Percentiles rank a stretch among this genome's conserved stretches.
These are phyloP conservation scores for Lyophyllum semitale DNA, from an alignment of 768 basidiomycete genomes.

Conservation along the genomic window DNA sequence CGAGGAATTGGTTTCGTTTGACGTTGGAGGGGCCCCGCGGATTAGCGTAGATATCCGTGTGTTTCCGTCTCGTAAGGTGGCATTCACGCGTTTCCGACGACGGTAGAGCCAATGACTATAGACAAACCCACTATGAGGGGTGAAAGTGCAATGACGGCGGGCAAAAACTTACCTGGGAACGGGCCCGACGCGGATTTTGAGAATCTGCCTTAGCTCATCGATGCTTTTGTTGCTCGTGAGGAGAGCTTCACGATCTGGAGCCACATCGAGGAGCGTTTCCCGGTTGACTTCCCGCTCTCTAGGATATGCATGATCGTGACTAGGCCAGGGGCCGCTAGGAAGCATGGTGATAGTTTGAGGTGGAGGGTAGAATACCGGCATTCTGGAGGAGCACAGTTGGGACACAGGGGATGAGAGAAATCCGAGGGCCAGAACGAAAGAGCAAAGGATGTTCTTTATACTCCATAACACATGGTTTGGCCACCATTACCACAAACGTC, in stretches of 20 bases:
- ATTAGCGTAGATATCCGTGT: constrained; percentile 27
- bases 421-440: background rate
- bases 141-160: background rate
- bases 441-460: background rate
- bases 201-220: constrained; percentile 28
- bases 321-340: constrained; percentile 12
- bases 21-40: constrained; percentile 3
- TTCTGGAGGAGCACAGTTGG: background rate
- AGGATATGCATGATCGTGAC: constrained; percentile 13
- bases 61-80: constrained; percentile 24
- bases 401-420: background rate
- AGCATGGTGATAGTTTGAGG: constrained; percentile 22
- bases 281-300: constrained; percentile 30
- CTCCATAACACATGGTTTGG: background rate
- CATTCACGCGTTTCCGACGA: constrained; percentile 21
- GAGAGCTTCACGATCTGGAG: constrained; percentile 36
- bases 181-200: constrained; percentile 28
- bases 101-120: constrained; percentile 37
- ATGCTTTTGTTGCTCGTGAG: constrained; percentile 24
- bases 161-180: constrained; percentile 17
- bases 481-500: background rate
- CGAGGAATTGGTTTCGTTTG: constrained; percentile 2
- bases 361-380: constrained; percentile 10
- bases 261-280: constrained; percentile 27
- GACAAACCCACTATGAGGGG: background rate